Evolutionary conservation across 129 eudicot species (phyloP), one percentile per base, ranked within the genome.

Genomic region (Saposhnikovia divaricata): DNA sequence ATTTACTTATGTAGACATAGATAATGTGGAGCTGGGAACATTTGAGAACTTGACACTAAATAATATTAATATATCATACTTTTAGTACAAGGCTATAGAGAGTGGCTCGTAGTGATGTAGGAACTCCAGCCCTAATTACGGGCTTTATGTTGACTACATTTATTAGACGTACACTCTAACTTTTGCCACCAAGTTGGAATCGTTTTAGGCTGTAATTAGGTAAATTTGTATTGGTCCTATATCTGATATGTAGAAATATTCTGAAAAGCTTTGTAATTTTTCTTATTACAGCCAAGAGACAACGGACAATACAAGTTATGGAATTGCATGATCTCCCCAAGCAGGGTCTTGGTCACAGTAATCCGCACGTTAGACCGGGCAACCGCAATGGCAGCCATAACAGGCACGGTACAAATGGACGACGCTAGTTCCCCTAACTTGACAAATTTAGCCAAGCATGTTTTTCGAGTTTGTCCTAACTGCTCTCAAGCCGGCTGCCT

Each of bases 241-340:
- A 31, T 21, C 47, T 27, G 48, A 45, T 74, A 25, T 61, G 15
- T 9, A 46, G 48, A 46, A 27, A 25, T 57, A 10, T 27, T 63
- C 42, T 43, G 59, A 78, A 42, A 42, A 8, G 9, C 46, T 43
- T 11, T 43, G 6, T 73, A 39, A 65, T 42, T 82, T 68, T 61
- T 78, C 76, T 77, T 55, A 14, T 34, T 27, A 87, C 96, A 94
- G 98, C 92, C 78, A 94, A 94, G 90, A 90, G 87, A 82, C 97
- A 92, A 80, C 82, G 97, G 80, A 94, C 96, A 2, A 89, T 94
- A 71, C 98, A 94, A 80, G 96, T 94, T 11, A 93, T 92, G 92
- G 98, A 94, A 81, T 70, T 94, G 85, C 91, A 84, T 38, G 98
- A 94, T 85, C 88, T 94, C 46, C 98, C 98, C 0, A 94, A 89